Conservation (phyloP, 2,329 filamentous ascomycete species). For the Bipolaris gigantea region DNA sequence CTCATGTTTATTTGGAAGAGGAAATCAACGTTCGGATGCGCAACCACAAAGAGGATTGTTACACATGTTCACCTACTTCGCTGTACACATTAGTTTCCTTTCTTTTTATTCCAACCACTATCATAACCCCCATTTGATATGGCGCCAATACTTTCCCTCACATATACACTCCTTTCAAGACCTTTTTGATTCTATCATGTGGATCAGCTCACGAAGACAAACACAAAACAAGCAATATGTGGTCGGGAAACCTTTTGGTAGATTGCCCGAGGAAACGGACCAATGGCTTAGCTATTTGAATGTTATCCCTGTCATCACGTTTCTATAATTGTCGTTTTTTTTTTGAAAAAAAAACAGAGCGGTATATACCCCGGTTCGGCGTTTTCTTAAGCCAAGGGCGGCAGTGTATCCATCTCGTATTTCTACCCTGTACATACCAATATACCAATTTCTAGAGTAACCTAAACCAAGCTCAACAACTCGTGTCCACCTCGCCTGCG, state of each 20-base stretch:
- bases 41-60: constrained; percentile 14
- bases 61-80: constrained; percentile 17
- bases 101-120: constrained; percentile 17
- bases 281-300: constrained; percentile 19
- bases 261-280: not conserved
- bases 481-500: too few species aligned
- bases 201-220: constrained; percentile 18
- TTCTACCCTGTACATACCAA: not conserved
- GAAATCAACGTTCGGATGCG: constrained; percentile 6
- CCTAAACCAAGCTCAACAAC: not conserved
- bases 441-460: not conserved
- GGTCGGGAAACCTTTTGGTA: not conserved
- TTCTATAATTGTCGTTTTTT: not conserved
- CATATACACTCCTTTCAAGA: constrained; percentile 20
- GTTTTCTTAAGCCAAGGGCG: not conserved
- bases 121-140: constrained; percentile 10
- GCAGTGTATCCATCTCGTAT: not conserved
- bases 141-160: constrained; percentile 11
- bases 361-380: constrained; percentile 1
- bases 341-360: too few species aligned
- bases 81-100: constrained; percentile 36
- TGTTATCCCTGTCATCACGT: constrained; percentile 20
- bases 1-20: constrained; percentile 5
- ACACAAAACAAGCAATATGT: constrained; percentile 4
- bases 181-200: constrained; percentile 8